These are phyloP conservation scores for Crocinoboletus sp. DNA, from an alignment of 1,284 basidiomycete species.

Conservation along the genomic window DNA sequence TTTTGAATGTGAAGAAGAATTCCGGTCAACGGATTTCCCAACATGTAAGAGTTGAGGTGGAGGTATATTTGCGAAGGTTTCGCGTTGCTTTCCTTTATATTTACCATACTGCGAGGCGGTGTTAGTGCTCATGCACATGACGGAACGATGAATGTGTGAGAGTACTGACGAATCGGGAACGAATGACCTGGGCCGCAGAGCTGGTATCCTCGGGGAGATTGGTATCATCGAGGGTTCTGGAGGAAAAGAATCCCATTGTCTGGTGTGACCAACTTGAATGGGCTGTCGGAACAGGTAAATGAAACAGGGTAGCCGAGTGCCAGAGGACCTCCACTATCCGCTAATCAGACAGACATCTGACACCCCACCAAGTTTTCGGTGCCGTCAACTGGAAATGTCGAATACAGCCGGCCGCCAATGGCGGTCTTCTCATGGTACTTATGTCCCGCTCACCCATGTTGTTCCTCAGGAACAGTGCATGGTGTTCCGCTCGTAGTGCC, in stretches of 20 bases:
- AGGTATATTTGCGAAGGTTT: slow-evolving; percentile 28
- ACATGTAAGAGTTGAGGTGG: slow-evolving; percentile 24
- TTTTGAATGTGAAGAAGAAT: slow-evolving; percentile 7
- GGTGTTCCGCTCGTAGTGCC: neutral
- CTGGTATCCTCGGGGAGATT: slow-evolving; percentile 35
- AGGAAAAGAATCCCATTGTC: slow-evolving; percentile 55
- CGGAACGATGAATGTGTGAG: slow-evolving; percentile 19
- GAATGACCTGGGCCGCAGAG: slow-evolving; percentile 59
- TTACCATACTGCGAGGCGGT: slow-evolving; percentile 53
- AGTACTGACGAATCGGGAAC: slow-evolving; percentile 66
- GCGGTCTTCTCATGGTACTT: neutral
- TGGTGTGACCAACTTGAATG: slow-evolving; percentile 1
- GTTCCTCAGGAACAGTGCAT: neutral
- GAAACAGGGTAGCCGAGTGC: neutral
- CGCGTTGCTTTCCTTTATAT: slow-evolving; percentile 58
- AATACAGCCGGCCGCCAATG: too few species aligned
- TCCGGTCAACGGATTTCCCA: slow-evolving; percentile 17
- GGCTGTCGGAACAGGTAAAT: too few species aligned
- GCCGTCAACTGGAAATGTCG: slow-evolving; percentile 5
- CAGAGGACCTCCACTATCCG: slow-evolving; percentile 21
- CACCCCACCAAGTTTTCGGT: slow-evolving; percentile 12
- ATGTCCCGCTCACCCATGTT: slow-evolving; percentile 5
- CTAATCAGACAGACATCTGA: slow-evolving; percentile 21
- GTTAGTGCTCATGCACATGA: slow-evolving; percentile 6
- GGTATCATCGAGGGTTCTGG: slow-evolving; percentile 41